These are phyloP conservation scores for Nicotiana sylvestris DNA, from an alignment of 257 asterid species.

Conservation along the genomic window DNA sequence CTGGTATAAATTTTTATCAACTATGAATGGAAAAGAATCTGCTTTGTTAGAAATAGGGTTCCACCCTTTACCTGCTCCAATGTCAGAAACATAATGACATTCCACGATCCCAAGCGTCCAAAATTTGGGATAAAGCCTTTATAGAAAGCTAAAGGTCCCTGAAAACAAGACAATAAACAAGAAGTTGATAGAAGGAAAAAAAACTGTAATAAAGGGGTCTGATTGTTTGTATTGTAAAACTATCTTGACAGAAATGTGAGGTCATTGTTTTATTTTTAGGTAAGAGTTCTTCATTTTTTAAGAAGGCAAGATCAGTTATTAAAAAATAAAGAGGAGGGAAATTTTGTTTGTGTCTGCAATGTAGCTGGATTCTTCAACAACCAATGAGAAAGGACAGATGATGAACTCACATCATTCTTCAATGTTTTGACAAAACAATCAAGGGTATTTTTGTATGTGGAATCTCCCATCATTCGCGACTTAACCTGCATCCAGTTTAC, in stretches of 20 bases:
- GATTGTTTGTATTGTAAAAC: not conserved
- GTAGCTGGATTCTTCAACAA: not conserved
- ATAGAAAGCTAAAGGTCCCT: constrained; percentile 96
- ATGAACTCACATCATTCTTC: constrained; percentile 78
- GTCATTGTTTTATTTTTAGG: not conserved
- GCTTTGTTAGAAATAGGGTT: not conserved
- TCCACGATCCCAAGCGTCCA: constrained; percentile 96
- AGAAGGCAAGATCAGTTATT: not conserved
- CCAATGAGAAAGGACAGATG: constrained; percentile 4
- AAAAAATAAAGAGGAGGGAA: not conserved
- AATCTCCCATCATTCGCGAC: constrained; percentile 98
- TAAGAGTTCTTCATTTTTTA: not conserved
- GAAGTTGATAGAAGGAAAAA: not conserved
- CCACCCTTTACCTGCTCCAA: constrained; percentile 69
- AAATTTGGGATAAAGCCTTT: constrained; percentile 95
- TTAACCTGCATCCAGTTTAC: constrained; percentile 58
- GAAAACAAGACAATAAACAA: constrained; percentile 6
- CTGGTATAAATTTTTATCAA: not conserved
- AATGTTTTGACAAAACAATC: constrained; percentile 94
- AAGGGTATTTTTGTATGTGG: constrained; percentile 74
- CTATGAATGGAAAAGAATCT: not conserved
- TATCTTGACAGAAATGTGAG: not conserved
- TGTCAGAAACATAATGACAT: constrained; percentile 88
- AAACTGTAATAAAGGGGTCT: not conserved
- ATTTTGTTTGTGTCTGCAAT: not conserved